These are phyloP conservation scores for Sutorius australiensis DNA, from an alignment of 768 basidiomycete species.

Conservation along the genomic window DNA sequence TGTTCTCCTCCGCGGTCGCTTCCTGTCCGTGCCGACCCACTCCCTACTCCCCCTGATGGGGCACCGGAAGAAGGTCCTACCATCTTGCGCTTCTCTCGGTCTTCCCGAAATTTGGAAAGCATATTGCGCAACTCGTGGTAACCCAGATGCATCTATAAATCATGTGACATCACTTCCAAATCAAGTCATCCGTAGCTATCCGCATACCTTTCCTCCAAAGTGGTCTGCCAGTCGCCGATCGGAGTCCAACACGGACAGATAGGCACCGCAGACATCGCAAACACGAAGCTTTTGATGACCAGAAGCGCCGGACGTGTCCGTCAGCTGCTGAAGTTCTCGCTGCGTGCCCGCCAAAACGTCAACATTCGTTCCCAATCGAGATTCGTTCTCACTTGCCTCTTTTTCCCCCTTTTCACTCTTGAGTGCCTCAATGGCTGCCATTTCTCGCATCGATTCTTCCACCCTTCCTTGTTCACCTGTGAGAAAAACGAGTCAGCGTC, in stretches of 20 bases:
- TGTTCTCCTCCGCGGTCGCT: conserved; percentile 49
- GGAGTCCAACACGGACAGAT: conserved; percentile 95
- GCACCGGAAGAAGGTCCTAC: conserved; percentile 41
- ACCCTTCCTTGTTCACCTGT: conserved; percentile 98
- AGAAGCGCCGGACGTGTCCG: conserved; percentile 96
- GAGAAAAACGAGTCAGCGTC: conserved; percentile 4
- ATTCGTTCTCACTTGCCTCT: conserved; percentile 52
- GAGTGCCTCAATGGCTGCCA: conserved; percentile 95
- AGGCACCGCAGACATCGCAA: conserved; percentile 99
- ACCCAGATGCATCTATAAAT: conserved; percentile 90
- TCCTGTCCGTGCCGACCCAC: conserved; percentile 39
- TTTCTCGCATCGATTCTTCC: conserved; percentile 97
- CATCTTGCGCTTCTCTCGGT: conserved; percentile 77
- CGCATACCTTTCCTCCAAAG: conserved; percentile 94
- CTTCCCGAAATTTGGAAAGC: conserved; percentile 85
- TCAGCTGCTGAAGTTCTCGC: conserved; percentile 93
- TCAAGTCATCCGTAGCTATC: conserved; percentile 15
- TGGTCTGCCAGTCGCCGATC: conserved; percentile 98
- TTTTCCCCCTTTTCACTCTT: conserved; percentile 96
- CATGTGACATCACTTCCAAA: conserved; percentile 28
- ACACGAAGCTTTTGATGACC: conserved; percentile 99
- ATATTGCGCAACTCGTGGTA: conserved; percentile 98
- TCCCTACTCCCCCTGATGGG: conserved; percentile 36
- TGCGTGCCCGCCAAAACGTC: conserved; percentile 29
- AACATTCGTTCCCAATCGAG: conserved; percentile 2